Evolutionary conservation across 2,329 filamentous ascomycete species (phyloP).

Genomic region (Alternaria sp.): DNA sequence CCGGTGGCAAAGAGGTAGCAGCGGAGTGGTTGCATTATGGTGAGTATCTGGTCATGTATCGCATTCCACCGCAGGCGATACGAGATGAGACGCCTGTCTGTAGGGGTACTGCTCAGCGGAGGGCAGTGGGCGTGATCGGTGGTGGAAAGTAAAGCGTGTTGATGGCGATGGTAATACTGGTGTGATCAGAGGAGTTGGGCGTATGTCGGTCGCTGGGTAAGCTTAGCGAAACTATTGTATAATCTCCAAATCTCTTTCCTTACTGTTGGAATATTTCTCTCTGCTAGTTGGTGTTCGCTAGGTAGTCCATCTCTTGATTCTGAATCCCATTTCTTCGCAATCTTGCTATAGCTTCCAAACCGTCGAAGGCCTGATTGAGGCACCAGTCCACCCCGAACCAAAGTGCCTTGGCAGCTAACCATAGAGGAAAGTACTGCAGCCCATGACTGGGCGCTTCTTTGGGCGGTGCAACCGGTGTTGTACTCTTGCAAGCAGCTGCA

Average conservation of each 20-base stretch:
- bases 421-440: constrained; percentile 4
- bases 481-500: constrained; percentile 1
- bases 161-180: neutral
- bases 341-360: neutral
- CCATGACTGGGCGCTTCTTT: neutral
- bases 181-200: neutral
- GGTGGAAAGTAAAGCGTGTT: constrained; percentile 3
- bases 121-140: constrained; percentile 30
- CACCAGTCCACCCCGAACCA: constrained; percentile 8
- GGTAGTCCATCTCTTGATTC: neutral
- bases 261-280: too few relatives aligned
- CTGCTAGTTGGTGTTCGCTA: neutral
- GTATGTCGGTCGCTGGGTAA: neutral
- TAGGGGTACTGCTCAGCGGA: constrained; percentile 23
- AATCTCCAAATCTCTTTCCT: neutral
- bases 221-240: neutral
- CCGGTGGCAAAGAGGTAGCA: constrained; percentile 2
- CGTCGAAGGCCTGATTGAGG: neutral
- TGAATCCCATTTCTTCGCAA: neutral
- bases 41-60: constrained; percentile 46
- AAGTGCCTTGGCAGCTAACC: neutral
- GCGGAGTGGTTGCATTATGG: constrained; percentile 39
- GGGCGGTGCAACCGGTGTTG: neutral
- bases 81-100: constrained; percentile 36
- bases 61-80: constrained; percentile 42